A percentile compares a stretch with the other conserved stretches of the same genome.
Evolutionary conservation across 2,329 filamentous ascomycete species (phyloP).

Genomic region (Botryotinia globosa): DNA sequence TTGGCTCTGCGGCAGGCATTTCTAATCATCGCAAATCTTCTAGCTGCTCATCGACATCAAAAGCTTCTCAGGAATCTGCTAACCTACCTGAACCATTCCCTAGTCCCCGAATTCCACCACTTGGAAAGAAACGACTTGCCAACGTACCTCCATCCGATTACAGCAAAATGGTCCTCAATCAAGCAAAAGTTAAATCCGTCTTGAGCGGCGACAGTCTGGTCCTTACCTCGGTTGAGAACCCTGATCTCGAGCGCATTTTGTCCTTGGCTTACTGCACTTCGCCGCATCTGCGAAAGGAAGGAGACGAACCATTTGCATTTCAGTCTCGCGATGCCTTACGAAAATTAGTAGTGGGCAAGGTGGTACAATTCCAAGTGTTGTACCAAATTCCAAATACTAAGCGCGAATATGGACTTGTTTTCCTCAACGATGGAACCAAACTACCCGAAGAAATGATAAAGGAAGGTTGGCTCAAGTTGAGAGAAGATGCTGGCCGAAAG

Average conservation of each 20-base stretch:
- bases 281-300: constrained; percentile 81
- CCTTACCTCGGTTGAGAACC: constrained; percentile 76
- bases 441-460: constrained; percentile 81
- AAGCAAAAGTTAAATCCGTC: constrained; percentile 86
- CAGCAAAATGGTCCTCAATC: constrained; percentile 37
- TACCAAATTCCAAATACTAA: constrained; percentile 85
- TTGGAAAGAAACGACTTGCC: constrained; percentile 27
- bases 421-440: constrained; percentile 70
- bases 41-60: constrained; percentile 23
- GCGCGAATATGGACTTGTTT: constrained; percentile 82
- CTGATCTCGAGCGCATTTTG: constrained; percentile 77
- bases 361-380: constrained; percentile 77
- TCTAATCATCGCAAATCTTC: constrained; percentile 16
- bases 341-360: constrained; percentile 78
- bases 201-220: constrained; percentile 91
- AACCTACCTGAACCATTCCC: constrained; percentile 41
- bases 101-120: constrained; percentile 28
- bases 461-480: constrained; percentile 88
- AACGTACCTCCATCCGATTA: constrained; percentile 37
- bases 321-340: constrained; percentile 92
- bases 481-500: constrained; percentile 89
- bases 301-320: constrained; percentile 89
- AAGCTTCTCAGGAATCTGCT: constrained; percentile 30
- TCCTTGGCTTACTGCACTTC: constrained; percentile 91
- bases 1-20: constrained; percentile 26